Percentiles rank a stretch among this genome's conserved stretches.
These are phyloP conservation scores for Aegilops umbellulata DNA, from an alignment of 176 grass and related monocot genomes.

Conservation along the genomic window DNA sequence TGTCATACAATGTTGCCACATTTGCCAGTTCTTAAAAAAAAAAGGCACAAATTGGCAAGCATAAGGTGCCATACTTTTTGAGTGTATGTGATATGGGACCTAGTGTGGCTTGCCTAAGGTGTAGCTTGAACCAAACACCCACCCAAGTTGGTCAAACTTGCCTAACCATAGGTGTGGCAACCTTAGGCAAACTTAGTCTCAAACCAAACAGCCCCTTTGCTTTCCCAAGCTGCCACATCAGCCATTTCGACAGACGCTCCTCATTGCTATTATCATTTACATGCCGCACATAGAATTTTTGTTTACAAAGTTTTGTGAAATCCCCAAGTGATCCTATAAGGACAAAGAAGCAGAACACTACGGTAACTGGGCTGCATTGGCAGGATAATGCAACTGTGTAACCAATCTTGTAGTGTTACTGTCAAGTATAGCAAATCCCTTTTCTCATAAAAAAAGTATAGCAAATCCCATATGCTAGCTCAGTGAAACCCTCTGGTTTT, in stretches of 20 bases:
- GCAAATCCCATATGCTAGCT: not conserved
- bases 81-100: too few species aligned
- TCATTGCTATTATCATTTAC: not conserved
- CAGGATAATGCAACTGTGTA: not conserved
- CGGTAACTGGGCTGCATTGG: not conserved
- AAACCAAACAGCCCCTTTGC: too few species aligned
- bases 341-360: not conserved
- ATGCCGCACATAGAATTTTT: not conserved
- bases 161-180: too few species aligned
- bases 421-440: not conserved
- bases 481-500: constrained; percentile 2
- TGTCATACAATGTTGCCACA: too few species aligned
- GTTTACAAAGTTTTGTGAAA: not conserved
- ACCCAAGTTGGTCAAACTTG: too few species aligned
- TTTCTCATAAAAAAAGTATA: not conserved
- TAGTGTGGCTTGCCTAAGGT: too few species aligned
- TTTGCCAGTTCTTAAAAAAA: too few species aligned
- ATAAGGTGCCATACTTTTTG: too few species aligned
- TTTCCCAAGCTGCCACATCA: not conserved
- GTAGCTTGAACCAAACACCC: too few species aligned
- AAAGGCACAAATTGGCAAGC: too few species aligned
- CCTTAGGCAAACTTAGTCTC: too few species aligned
- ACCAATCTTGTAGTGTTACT: not conserved
- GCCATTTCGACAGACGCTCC: not conserved
- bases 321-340: not conserved